Percentiles rank a stretch among this genome's conserved stretches.
These are phyloP conservation scores for Jatropha curcas DNA, from an alignment of 345 rosid genomes.

Conservation along the genomic window DNA sequence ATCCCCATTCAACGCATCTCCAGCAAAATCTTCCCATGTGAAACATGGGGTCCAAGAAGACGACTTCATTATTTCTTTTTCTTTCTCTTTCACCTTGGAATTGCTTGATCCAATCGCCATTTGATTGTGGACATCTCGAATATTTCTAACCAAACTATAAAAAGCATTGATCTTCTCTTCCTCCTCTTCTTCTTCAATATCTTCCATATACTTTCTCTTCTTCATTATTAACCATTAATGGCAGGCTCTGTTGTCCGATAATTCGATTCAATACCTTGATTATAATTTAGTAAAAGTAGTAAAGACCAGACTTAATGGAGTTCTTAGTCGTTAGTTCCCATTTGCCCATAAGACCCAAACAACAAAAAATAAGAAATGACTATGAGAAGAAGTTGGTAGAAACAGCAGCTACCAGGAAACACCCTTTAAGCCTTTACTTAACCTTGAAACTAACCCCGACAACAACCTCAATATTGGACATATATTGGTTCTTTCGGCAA, in stretches of 20 bases:
- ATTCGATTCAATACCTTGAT: no score
- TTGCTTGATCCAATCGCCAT: constrained; percentile 9
- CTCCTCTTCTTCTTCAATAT: constrained; percentile 3
- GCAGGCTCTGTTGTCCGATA: no score
- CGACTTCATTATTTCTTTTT: neutral
- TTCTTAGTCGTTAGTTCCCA: no score
- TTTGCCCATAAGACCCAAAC: no score
- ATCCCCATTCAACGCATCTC: no score
- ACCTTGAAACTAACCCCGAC: neutral
- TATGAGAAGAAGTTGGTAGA: neutral
- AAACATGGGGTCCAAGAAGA: constrained; percentile 21
- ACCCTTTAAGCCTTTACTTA: neutral
- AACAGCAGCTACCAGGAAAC: neutral
- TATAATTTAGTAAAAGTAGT: no score
- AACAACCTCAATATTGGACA: neutral
- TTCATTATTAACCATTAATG: neutral
- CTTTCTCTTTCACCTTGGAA: neutral
- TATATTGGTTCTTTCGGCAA: no score
- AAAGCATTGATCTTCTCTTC: constrained; percentile 21
- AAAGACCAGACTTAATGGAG: no score
- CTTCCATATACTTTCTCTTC: constrained; percentile 15
- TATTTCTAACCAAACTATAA: constrained; percentile 15
- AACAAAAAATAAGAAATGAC: neutral
- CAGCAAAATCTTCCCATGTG: constrained; percentile 21
- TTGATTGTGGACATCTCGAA: constrained; percentile 17